phyloP scores from a whole-genome alignment of 164 flowering plant genomes.

The Magnolia kwangsiensis region DNA sequence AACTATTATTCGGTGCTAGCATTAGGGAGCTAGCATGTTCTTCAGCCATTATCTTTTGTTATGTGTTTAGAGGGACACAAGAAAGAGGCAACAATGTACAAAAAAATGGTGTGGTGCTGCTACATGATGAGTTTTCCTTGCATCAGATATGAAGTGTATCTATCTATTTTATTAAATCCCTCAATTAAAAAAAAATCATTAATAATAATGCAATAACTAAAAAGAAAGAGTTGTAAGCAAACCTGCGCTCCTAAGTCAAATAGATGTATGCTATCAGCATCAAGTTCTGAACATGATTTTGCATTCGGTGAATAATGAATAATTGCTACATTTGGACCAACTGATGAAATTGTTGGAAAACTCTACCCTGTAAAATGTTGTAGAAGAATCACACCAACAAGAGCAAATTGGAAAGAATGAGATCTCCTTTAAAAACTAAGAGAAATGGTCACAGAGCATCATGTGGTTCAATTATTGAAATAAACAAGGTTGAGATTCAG shows the following conservation, averaged over 20 bases:
- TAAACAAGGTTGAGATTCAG: too few relatives aligned
- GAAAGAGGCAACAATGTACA: too few relatives aligned
- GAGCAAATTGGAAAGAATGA: not conserved
- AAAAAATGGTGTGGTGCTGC: too few relatives aligned
- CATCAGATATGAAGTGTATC: too few relatives aligned
- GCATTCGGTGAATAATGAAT: slow-evolving; percentile 79
- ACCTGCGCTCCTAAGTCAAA: slow-evolving; percentile 99
- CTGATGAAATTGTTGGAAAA: slow-evolving; percentile 95
- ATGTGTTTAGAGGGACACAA: too few relatives aligned
- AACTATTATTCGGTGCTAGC: too few relatives aligned
- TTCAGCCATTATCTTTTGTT: too few relatives aligned
- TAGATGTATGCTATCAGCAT: slow-evolving; percentile 75
- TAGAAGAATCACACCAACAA: slow-evolving; percentile 8
- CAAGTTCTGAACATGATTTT: slow-evolving; percentile 77
- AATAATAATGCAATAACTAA: not conserved
- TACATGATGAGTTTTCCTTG: too few relatives aligned
- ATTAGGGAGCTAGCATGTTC: too few relatives aligned
- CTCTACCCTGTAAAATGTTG: slow-evolving; percentile 94
- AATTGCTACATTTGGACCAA: slow-evolving; percentile 95
- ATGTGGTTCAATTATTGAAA: not conserved
- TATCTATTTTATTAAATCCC: too few relatives aligned
- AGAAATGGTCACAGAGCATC: not conserved
- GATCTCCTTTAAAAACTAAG: not conserved
- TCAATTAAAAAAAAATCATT: too few relatives aligned
- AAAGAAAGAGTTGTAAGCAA: slow-evolving; percentile 12